Evolutionary conservation across 495 filamentous ascomycete species (phyloP).

Genomic region (Pseudoneurospora amorphoporcata): DNA sequence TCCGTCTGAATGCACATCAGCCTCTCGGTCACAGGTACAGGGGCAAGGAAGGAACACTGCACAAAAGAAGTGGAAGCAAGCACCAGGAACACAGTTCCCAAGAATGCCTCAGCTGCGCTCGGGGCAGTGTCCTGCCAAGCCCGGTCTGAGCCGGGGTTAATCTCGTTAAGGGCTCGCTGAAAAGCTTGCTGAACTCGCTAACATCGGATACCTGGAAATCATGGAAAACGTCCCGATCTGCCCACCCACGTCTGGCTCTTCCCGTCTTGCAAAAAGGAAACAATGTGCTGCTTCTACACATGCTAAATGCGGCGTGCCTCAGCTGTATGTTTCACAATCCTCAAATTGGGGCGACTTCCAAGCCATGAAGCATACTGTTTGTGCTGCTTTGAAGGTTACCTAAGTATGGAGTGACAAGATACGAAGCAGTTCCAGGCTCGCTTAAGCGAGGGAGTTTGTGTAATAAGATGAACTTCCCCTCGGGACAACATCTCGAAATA

Average conservation of each 20-base stretch:
- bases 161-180: not conserved
- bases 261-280: not conserved
- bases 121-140: not conserved
- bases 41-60: too few species aligned
- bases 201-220: not conserved
- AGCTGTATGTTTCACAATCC: not conserved
- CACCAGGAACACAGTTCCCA: not conserved
- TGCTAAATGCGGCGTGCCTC: not conserved
- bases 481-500: not conserved
- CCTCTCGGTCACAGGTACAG: not conserved
- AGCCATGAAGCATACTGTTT: not conserved
- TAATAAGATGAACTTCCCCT: not conserved
- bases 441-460: not conserved
- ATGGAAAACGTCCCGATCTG: not conserved
- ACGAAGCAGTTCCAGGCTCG: not conserved
- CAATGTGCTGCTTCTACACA: not conserved
- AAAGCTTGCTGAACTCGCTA: not conserved
- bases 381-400: not conserved
- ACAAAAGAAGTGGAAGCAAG: not conserved
- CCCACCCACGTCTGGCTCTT: not conserved
- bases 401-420: not conserved
- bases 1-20: not conserved
- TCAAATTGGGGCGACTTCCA: not conserved
- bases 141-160: not conserved
- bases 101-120: not conserved